These are phyloP conservation scores for Rhodomyrtus tomentosa DNA, from an alignment of 345 rosid species.

Conservation along the genomic window DNA sequence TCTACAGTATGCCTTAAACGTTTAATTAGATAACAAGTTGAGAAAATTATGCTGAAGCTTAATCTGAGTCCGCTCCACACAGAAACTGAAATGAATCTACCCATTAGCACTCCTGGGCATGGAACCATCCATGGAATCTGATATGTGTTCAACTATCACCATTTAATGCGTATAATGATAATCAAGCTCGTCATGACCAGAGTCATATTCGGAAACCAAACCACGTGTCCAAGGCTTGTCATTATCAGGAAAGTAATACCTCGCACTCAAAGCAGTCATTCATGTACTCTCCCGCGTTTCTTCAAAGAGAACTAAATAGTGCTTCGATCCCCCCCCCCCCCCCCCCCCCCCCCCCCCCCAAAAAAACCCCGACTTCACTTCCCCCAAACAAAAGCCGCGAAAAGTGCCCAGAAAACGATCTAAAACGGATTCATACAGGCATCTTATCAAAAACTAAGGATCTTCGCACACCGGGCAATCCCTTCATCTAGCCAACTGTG, in stretches of 20 bases:
- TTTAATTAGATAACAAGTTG: background rate
- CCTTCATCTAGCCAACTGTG: background rate
- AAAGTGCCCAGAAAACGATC: background rate
- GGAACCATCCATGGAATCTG: background rate
- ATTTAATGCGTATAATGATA: background rate
- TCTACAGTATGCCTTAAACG: background rate
- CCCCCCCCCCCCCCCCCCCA: background rate
- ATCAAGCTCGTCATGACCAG: background rate
- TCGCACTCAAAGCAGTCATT: background rate
- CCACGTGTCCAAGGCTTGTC: background rate
- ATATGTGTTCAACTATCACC: background rate
- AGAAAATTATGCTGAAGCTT: background rate
- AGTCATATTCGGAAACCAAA: background rate
- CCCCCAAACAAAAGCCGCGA: background rate
- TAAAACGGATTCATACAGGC: background rate
- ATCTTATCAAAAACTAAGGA: background rate
- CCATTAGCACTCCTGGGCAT: background rate
- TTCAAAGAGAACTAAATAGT: background rate
- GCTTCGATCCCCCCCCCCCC: background rate
- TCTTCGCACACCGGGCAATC: background rate
- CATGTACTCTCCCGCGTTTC: background rate
- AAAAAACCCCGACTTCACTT: no score
- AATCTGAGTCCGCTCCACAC: background rate
- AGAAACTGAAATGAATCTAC: background rate
- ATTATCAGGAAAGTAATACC: background rate